Evolutionary conservation across 1,139 yeast genomes (phyloP).

Genomic region (Entelexis paramagnoliae): DNA sequence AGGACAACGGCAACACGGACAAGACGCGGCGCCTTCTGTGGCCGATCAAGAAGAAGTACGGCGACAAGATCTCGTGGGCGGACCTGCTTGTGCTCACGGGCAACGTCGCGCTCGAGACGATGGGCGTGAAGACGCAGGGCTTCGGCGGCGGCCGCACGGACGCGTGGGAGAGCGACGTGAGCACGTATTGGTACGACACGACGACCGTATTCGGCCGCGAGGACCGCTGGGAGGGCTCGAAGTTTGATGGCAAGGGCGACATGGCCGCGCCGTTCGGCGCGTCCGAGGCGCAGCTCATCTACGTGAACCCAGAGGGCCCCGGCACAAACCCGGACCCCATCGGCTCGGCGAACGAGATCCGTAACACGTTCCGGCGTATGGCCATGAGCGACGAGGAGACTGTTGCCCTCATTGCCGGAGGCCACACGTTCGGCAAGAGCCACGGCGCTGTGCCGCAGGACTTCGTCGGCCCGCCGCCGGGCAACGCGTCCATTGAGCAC

Average conservation of each 20-base stretch:
- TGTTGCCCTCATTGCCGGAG: slow-evolving; percentile 22
- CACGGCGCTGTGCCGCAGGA: slow-evolving; percentile 21
- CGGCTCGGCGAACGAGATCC: slow-evolving; percentile 19
- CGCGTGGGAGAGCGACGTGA: slow-evolving; percentile 20
- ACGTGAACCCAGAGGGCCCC: slow-evolving; percentile 23
- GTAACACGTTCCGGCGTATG: slow-evolving; percentile 21
- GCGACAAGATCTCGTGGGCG: slow-evolving; percentile 21
- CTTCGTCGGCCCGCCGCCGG: slow-evolving; percentile 20
- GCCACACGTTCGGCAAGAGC: slow-evolving; percentile 22
- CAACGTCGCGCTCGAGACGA: slow-evolving; percentile 19
- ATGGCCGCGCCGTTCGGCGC: slow-evolving; percentile 18
- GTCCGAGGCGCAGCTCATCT: slow-evolving; percentile 17
- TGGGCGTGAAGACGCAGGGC: slow-evolving; percentile 21
- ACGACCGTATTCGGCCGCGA: slow-evolving; percentile 13
- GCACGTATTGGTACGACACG: slow-evolving; percentile 22
- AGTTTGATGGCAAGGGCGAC: slow-evolving; percentile 10
- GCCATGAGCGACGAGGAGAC: slow-evolving; percentile 23
- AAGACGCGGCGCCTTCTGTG: slow-evolving; percentile 21
- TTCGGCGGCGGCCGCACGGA: slow-evolving; percentile 21
- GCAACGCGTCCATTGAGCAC: slow-evolving; percentile 20
- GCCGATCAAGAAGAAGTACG: slow-evolving; percentile 23
- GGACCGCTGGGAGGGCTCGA: slow-evolving; percentile 17
- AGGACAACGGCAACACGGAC: slow-evolving; percentile 22
- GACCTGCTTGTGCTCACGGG: slow-evolving; percentile 21
- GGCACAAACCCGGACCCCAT: slow-evolving; percentile 17